phyloP scores from a whole-genome alignment of 1,284 basidiomycete genomes.

The Ustilago shanxiensis region DNA sequence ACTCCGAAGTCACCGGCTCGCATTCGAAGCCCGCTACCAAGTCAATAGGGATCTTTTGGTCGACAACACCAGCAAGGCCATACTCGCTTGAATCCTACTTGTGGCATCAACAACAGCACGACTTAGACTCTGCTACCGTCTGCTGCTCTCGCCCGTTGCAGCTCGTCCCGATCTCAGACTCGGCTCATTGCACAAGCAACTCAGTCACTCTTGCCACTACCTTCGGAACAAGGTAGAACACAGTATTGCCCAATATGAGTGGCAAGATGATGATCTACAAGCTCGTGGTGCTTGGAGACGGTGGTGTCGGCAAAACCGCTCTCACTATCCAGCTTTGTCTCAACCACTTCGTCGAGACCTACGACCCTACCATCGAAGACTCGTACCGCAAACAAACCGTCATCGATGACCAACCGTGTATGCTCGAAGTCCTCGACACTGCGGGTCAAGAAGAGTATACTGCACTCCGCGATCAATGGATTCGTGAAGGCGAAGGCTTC shows the following conservation, averaged over 20 bases:
- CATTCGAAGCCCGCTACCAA: neutral
- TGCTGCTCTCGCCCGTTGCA: neutral
- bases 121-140: neutral
- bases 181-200: neutral
- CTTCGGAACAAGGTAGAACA: neutral
- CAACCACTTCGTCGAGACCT: constrained; percentile 66
- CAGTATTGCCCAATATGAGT: constrained; percentile 37
- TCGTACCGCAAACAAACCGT: constrained; percentile 70
- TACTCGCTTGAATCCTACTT: neutral
- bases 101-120: neutral
- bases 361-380: constrained; percentile 71
- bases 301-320: constrained; percentile 97
- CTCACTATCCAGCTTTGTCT: constrained; percentile 79
- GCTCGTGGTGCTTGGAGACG: constrained; percentile 94
- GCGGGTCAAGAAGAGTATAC: constrained; percentile 80
- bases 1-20: neutral
- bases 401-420: constrained; percentile 71
- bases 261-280: constrained; percentile 75
- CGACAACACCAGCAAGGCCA: too few relatives aligned
- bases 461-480: constrained; percentile 71
- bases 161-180: neutral
- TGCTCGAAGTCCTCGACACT: constrained; percentile 87
- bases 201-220: neutral
- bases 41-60: neutral
- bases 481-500: constrained; percentile 71